Conservation (phyloP, 768 basidiomycete species). For the Cantharellus cinnabarinus region DNA sequence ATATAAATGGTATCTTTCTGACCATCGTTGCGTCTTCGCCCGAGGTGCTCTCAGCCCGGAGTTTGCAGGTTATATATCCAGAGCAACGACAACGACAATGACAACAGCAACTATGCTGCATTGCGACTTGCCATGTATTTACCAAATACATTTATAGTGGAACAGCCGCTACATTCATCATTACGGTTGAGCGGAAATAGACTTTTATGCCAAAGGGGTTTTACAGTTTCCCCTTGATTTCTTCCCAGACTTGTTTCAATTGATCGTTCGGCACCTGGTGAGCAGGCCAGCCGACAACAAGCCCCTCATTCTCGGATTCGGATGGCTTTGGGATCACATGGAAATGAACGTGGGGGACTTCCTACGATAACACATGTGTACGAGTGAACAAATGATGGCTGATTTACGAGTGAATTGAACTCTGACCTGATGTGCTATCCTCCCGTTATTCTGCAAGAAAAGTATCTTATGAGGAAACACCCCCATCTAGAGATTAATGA, state of each 20-base stretch:
- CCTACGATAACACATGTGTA: conserved; percentile 1
- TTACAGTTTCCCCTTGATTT: neutral
- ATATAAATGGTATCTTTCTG: too few relatives aligned
- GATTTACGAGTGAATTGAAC: neutral
- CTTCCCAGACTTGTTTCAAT: neutral
- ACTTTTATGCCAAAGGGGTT: neutral
- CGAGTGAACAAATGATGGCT: neutral
- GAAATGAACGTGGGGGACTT: conserved; percentile 8
- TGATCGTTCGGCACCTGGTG: conserved; percentile 14
- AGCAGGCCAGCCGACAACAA: conserved; percentile 66
- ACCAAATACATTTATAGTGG: too few relatives aligned
- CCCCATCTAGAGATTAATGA: neutral
- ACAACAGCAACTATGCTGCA: too few relatives aligned
- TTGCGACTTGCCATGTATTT: too few relatives aligned
- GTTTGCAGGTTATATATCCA: too few relatives aligned
- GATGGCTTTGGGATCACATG: conserved; percentile 10
- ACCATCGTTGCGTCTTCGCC: too few relatives aligned
- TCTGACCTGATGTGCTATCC: conserved; percentile 23
- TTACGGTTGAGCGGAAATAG: too few relatives aligned
- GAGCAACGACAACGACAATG: too few relatives aligned
- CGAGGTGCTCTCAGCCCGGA: too few relatives aligned
- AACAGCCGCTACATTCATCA: too few relatives aligned
- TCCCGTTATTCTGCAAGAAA: conserved; percentile 22
- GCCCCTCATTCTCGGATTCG: conserved; percentile 31
- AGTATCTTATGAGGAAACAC: neutral